A percentile compares a stretch with the other conserved stretches of the same genome.
Conservation (phyloP, 495 filamentous ascomycete genomes). For the Cladorrhinum samala region DNA sequence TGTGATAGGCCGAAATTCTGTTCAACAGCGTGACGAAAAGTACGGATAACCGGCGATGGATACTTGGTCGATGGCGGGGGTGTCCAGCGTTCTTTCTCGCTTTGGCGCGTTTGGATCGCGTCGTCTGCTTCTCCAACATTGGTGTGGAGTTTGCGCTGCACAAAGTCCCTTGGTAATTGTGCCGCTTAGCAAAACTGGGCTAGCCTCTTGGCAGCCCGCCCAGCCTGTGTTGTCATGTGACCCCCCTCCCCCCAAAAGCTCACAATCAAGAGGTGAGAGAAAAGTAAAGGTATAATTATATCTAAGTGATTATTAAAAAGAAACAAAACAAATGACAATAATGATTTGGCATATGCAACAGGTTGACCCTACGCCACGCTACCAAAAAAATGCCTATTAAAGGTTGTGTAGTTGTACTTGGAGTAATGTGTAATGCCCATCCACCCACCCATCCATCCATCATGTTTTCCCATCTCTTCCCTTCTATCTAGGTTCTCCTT, state of each 20-base stretch:
- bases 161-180: not conserved
- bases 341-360: not conserved
- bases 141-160: not conserved
- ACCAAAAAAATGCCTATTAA: constrained; percentile 22
- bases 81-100: not conserved
- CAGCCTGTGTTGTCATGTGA: too few relatives aligned
- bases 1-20: too few relatives aligned
- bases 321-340: not conserved
- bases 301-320: not conserved
- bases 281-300: not conserved
- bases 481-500: not conserved
- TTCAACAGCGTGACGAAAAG: too few relatives aligned
- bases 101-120: not conserved
- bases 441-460: too few relatives aligned
- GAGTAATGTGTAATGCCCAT: constrained; percentile 9
- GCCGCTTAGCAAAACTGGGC: not conserved
- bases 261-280: too few relatives aligned
- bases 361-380: constrained; percentile 16
- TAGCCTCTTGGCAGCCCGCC: not conserved
- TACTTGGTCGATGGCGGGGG: not conserved
- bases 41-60: not conserved
- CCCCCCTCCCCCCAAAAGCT: too few relatives aligned
- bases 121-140: not conserved
- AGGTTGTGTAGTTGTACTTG: constrained; percentile 9
- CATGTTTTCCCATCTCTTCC: not conserved